Evolutionary conservation across 495 filamentous ascomycete species (phyloP).

Genomic region (Neurospora sp.): DNA sequence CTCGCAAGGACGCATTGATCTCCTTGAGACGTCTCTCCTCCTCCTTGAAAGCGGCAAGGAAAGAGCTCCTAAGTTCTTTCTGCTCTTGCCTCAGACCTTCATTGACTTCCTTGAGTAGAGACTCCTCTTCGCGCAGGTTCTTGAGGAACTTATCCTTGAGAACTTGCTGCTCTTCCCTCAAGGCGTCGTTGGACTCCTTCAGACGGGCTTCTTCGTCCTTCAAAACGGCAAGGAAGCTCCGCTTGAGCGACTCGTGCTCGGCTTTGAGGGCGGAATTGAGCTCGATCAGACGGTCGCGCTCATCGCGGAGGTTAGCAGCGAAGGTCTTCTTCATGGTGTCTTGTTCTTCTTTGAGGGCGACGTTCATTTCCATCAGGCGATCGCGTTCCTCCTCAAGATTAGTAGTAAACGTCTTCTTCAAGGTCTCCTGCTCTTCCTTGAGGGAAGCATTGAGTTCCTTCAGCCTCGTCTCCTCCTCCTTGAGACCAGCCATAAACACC

Average conservation of each 20-base stretch:
- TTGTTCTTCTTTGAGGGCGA: slow-evolving; percentile 55
- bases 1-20: slow-evolving; percentile 9
- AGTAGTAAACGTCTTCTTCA: slow-evolving; percentile 14
- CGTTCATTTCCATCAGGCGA: slow-evolving; percentile 15
- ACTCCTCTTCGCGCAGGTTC: not conserved
- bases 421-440: slow-evolving; percentile 16
- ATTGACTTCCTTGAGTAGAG: slow-evolving; percentile 1
- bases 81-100: not conserved
- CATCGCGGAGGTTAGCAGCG: slow-evolving; percentile 44
- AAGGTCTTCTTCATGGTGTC: slow-evolving; percentile 68
- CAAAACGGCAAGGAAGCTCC: slow-evolving; percentile 16
- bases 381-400: slow-evolving; percentile 18
- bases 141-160: not conserved
- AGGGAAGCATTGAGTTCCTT: slow-evolving; percentile 17
- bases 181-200: slow-evolving; percentile 1
- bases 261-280: slow-evolving; percentile 40
- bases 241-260: slow-evolving; percentile 29
- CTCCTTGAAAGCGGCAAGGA: slow-evolving; percentile 27
- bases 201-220: slow-evolving; percentile 9
- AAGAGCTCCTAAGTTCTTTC: not conserved
- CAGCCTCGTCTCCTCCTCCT: slow-evolving; percentile 54
- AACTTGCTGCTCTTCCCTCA: not conserved
- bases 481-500: slow-evolving; percentile 23
- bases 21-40: slow-evolving; percentile 15
- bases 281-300: slow-evolving; percentile 65